Evolutionary conservation across 306 rosid species (phyloP).

Genomic region (Medicago arabica): DNA sequence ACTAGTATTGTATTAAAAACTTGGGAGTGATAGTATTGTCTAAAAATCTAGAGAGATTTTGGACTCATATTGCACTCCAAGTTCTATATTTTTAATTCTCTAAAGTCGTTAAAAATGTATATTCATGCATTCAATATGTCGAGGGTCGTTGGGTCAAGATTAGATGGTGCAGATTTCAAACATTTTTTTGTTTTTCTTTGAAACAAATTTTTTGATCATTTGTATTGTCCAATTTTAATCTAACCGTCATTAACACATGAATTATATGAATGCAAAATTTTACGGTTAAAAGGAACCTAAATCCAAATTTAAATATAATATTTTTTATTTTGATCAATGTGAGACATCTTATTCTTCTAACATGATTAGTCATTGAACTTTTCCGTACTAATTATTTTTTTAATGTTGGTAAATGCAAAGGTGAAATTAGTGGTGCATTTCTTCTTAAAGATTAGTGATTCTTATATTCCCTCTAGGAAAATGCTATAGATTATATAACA

Average conservation of each 20-base stretch:
- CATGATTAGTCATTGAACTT: conserved; percentile 38
- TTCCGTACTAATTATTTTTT: conserved; percentile 32
- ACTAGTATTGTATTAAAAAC: not conserved
- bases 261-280: no score
- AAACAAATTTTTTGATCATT: not conserved
- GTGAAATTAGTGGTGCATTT: conserved; percentile 49
- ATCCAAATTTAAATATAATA: not conserved
- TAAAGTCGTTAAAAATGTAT: no score
- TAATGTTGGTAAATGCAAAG: conserved; percentile 46
- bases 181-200: no score
- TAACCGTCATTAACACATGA: no score
- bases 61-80: not conserved
- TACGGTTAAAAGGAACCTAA: no score
- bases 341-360: not conserved
- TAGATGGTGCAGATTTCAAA: no score
- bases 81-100: not conserved
- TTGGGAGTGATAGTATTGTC: not conserved
- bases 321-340: not conserved
- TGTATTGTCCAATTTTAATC: not conserved
- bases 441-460: conserved; percentile 51
- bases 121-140: no score
- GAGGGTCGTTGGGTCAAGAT: no score
- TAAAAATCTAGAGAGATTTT: no score
- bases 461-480: conserved; percentile 61
- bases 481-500: conserved; percentile 41